Base-by-base conservation (phyloP, 78 protist genomes). In the Cyanophora paradoxa region DNA sequence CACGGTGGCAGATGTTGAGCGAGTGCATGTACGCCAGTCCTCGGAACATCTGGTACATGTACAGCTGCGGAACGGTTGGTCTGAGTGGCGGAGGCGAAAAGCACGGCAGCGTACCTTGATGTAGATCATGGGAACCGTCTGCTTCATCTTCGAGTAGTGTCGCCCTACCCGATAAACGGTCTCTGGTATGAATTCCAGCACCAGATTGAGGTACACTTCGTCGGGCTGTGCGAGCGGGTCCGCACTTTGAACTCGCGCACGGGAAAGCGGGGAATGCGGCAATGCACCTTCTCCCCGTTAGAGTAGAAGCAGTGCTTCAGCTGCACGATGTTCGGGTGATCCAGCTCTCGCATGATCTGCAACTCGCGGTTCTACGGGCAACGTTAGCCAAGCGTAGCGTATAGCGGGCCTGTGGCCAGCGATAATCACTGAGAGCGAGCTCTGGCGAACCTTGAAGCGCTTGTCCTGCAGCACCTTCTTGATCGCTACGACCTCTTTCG, bases 401-500 rank as follows among this genome's bases (percentile, higher is more conserved):
- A n/a, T n/a, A n/a, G n/a, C n/a, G n/a, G n/a, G n/a, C n/a, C n/a
- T n/a, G n/a, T n/a, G n/a, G n/a, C n/a, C n/a, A n/a, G n/a, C n/a
- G n/a, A n/a, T n/a, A n/a, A n/a, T n/a, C n/a, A n/a, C n/a, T n/a
- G n/a, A n/a, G n/a, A n/a, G n/a, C n/a, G n/a, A n/a, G n/a, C n/a
- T n/a, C n/a, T n/a, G n/a, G 28, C 6, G 30, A 63, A 93, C 97
- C 95, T 98, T 98, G 85, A 82, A 98, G 22, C 98, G 72, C 57
- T 83, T 72, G 83, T 98, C 99, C 80, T 96, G 97, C 63, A 94
- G 80, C 37, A 96, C 98, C 76, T 95, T 94, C 80, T 98, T 98
- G 54, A 98, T 87, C 41, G 99, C 99, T 13, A 96, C 96, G 28
- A 61, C 58, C 56, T 95, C 97, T 34, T 82, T 80, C 1, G 94